These are phyloP conservation scores for Citeromyces hawaiiensis DNA, from an alignment of 1,139 yeast species.

Conservation along the genomic window DNA sequence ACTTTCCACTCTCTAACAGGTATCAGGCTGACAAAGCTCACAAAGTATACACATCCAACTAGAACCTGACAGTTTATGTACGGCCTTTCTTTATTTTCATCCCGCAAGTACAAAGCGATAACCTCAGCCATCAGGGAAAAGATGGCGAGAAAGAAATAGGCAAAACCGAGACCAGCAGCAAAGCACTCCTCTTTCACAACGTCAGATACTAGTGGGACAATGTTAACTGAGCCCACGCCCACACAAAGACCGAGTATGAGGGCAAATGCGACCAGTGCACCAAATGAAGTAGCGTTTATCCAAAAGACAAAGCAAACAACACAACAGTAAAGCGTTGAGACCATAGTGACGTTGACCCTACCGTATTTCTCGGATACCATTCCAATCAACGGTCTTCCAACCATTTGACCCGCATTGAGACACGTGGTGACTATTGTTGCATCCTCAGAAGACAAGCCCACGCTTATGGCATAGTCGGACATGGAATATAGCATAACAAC, in stretches of 20 bases:
- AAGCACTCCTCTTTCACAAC: conserved; percentile 21
- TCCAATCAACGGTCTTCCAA: conserved; percentile 61
- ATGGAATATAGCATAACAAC: conserved; percentile 46
- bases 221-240: conserved; percentile 57
- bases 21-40: conserved; percentile 18
- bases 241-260: conserved; percentile 37
- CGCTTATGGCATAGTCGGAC: conserved; percentile 45
- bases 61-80: conserved; percentile 48
- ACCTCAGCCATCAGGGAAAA: conserved; percentile 25
- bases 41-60: conserved; percentile 34
- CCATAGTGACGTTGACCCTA: conserved; percentile 34
- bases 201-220: conserved; percentile 47
- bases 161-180: conserved; percentile 19
- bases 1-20: conserved; percentile 27
- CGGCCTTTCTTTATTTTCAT: conserved; percentile 22
- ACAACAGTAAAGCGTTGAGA: conserved; percentile 18
- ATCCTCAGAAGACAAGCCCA: conserved; percentile 40
- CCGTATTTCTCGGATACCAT: conserved; percentile 43
- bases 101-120: conserved; percentile 29
- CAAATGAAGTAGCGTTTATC: conserved; percentile 40
- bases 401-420: conserved; percentile 45
- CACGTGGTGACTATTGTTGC: conserved; percentile 51
- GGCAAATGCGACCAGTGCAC: conserved; percentile 37
- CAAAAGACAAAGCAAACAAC: conserved; percentile 23
- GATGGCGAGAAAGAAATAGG: conserved; percentile 16